A percentile compares a stretch with the other conserved stretches of the same genome.
Conservation (phyloP, 331 rosid genomes). For the Cydonia oblonga region DNA sequence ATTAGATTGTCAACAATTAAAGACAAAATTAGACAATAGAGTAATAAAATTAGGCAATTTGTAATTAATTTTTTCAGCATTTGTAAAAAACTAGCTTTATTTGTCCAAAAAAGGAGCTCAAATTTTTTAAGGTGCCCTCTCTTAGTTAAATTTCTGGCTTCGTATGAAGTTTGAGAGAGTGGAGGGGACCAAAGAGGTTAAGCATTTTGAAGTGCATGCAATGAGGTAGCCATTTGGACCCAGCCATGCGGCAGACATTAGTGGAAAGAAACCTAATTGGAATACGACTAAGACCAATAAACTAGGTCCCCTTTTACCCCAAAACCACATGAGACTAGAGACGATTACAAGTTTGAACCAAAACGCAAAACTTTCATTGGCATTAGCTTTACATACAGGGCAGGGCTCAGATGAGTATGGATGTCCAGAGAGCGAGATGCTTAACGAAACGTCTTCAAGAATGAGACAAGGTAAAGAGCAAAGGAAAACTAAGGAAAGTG, state of each 20-base stretch:
- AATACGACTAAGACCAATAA: slow-evolving; percentile 1
- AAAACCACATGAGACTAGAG: background rate
- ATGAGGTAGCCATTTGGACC: background rate
- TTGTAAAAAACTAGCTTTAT: no score
- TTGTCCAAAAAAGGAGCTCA: no score
- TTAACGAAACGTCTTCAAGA: no score
- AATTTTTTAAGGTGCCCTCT: no score
- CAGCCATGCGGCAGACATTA: slow-evolving; percentile 21
- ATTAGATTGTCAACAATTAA: no score
- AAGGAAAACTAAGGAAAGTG: background rate
- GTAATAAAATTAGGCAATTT: no score
- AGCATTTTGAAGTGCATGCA: background rate
- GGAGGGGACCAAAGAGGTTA: background rate
- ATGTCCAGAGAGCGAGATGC: background rate
- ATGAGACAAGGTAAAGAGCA: background rate
- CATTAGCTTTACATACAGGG: background rate
- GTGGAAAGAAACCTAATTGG: slow-evolving; percentile 1
- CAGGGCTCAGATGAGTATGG: background rate
- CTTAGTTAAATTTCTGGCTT: no score
- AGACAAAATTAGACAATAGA: no score
- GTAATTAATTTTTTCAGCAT: no score
- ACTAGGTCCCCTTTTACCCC: background rate
- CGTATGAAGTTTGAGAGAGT: background rate
- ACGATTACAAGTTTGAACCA: no score
- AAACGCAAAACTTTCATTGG: background rate